Evolutionary conservation across 1,284 basidiomycete species (phyloP).

Genomic region (Leccinum fuscescens): DNA sequence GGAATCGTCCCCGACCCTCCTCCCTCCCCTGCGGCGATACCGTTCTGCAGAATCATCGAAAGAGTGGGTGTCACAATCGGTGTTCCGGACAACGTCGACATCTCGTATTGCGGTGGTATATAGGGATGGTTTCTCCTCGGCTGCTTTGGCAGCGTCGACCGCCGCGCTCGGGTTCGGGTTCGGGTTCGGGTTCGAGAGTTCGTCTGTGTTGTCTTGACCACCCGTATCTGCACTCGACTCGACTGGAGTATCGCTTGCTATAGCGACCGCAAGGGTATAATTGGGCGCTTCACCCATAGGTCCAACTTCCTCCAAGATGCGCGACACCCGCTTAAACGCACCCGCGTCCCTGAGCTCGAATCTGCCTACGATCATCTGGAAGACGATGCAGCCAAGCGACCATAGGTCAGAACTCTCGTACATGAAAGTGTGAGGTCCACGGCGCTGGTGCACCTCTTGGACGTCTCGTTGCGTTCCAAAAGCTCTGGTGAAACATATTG

Average conservation of each 20-base stretch:
- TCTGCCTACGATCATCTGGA: conserved; percentile 92
- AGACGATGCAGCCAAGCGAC: conserved; percentile 95
- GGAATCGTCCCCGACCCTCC: conserved; percentile 39
- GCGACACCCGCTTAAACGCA: conserved; percentile 19
- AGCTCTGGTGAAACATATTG: conserved; percentile 96
- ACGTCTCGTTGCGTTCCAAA: conserved; percentile 72
- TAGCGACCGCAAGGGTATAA: conserved; percentile 21
- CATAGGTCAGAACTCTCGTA: conserved; percentile 83
- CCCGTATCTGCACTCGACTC: conserved; percentile 1
- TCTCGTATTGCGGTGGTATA: conserved; percentile 2
- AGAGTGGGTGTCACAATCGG: conserved; percentile 34
- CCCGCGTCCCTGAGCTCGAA: conserved; percentile 46
- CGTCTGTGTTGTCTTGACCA: neutral
- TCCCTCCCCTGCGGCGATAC: conserved; percentile 26
- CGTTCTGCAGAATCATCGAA: conserved; percentile 6
- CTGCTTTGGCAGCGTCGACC: conserved; percentile 14
- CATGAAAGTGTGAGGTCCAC: conserved; percentile 3
- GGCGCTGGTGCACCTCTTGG: conserved; percentile 50
- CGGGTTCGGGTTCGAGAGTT: neutral
- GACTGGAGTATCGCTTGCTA: neutral
- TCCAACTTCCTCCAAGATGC: conserved; percentile 33
- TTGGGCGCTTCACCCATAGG: conserved; percentile 37
- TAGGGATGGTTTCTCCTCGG: neutral
- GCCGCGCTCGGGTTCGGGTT: neutral
- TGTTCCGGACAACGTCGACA: neutral